These are phyloP conservation scores for Tolypocladium nubicola DNA, from an alignment of 2,329 filamentous ascomycete species.

Conservation along the genomic window DNA sequence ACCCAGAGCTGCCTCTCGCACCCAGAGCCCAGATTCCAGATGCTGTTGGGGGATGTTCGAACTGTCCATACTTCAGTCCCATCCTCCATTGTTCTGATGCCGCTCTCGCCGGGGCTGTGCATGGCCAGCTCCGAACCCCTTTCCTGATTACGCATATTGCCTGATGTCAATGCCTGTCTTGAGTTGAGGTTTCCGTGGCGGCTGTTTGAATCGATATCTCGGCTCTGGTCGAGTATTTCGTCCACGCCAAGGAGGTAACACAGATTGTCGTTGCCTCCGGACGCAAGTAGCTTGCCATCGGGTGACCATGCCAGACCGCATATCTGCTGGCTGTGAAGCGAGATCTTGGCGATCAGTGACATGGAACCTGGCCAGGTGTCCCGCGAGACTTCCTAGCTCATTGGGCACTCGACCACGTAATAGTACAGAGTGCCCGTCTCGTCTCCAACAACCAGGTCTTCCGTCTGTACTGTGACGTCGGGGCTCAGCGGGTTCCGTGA, in stretches of 20 bases:
- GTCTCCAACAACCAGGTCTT: conserved; percentile 81
- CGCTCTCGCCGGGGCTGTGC: not conserved
- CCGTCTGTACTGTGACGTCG: conserved; percentile 48
- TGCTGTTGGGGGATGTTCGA: conserved; percentile 19
- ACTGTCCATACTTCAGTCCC: conserved; percentile 17
- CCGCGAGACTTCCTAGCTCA: conserved; percentile 47
- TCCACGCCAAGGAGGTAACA: conserved; percentile 71
- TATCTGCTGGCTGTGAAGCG: conserved; percentile 77
- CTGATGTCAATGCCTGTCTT: not conserved
- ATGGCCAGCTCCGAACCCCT: not conserved
- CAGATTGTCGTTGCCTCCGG: conserved; percentile 85
- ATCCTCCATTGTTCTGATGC: not conserved
- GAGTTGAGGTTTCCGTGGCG: not conserved
- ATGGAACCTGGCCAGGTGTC: conserved; percentile 70
- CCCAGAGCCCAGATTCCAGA: conserved; percentile 40
- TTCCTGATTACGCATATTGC: not conserved
- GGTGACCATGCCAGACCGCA: conserved; percentile 86
- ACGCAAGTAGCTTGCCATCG: conserved; percentile 68
- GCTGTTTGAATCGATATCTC: not conserved
- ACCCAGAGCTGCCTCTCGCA: conserved; percentile 61
- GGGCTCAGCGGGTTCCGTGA: conserved; percentile 38
- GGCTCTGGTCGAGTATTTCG: conserved; percentile 33
- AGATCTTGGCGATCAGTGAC: conserved; percentile 66
- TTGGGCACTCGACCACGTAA: conserved; percentile 81
- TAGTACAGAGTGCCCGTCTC: conserved; percentile 76